These are phyloP conservation scores for Venturia aucupariae DNA, from an alignment of 2,329 filamentous ascomycete genomes.

Conservation along the genomic window DNA sequence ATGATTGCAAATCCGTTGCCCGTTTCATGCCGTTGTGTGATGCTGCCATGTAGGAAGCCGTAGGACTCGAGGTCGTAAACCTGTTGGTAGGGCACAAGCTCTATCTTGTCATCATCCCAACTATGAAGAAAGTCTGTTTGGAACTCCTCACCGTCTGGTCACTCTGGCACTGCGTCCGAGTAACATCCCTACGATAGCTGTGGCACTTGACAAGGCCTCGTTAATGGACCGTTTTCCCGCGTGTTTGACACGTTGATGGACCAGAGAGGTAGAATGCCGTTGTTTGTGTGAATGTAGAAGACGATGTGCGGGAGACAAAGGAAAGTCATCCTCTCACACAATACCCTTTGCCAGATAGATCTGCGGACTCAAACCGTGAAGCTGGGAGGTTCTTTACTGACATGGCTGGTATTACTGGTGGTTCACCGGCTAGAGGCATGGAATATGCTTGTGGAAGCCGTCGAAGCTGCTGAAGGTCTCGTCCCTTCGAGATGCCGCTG, in stretches of 20 bases:
- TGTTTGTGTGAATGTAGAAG: background rate
- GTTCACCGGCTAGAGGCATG: background rate
- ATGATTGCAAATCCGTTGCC: no score
- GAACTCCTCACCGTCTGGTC: background rate
- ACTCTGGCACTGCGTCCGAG: background rate
- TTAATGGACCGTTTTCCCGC: background rate
- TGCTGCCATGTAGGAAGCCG: background rate
- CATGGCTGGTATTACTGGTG: background rate
- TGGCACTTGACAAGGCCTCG: background rate
- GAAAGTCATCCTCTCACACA: background rate
- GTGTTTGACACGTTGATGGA: background rate
- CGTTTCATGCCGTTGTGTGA: background rate
- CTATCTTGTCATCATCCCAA: background rate
- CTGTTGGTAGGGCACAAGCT: background rate
- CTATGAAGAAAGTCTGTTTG: background rate
- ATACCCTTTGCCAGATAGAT: background rate
- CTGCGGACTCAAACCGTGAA: background rate
- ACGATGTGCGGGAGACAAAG: background rate
- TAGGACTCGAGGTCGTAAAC: background rate
- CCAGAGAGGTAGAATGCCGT: background rate
- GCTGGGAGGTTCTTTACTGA: background rate
- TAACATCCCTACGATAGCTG: background rate
- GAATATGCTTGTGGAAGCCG: background rate
- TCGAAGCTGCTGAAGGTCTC: background rate
- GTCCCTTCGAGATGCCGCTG: background rate